A percentile compares a stretch with the other conserved stretches of the same genome.
Conservation (phyloP, 768 basidiomycete species). For the Pulveroboletus frians region DNA sequence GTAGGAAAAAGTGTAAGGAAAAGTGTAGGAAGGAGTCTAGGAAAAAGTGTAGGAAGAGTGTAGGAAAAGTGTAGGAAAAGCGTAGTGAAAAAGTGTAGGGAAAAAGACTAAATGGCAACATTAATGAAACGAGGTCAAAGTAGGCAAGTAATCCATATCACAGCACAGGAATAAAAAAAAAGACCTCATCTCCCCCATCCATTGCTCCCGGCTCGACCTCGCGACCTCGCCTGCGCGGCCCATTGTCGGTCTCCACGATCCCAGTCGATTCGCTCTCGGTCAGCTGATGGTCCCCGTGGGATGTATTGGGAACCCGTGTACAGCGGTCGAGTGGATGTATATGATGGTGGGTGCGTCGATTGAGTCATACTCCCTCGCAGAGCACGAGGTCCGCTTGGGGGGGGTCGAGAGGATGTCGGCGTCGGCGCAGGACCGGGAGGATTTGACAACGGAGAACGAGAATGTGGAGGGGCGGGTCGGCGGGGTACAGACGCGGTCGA, state of each 20-base stretch:
- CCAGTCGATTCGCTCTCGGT: constrained; percentile 44
- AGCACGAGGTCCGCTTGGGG: constrained; percentile 39
- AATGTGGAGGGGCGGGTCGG: constrained; percentile 28
- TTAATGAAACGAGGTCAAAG: neutral
- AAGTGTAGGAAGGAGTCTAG: too few relatives aligned
- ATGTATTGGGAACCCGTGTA: constrained; percentile 32
- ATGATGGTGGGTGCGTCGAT: constrained; percentile 18
- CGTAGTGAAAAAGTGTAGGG: neutral
- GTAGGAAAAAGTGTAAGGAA: too few relatives aligned
- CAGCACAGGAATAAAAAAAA: constrained; percentile 11
- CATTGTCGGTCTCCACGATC: constrained; percentile 40
- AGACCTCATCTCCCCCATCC: constrained; percentile 31
- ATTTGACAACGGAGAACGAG: constrained; percentile 28
- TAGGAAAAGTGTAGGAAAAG: too few relatives aligned
- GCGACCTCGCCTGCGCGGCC: constrained; percentile 22
- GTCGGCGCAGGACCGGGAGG: constrained; percentile 12
- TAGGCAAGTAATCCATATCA: constrained; percentile 6
- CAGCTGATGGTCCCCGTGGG: constrained; percentile 49
- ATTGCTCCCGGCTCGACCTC: constrained; percentile 33
- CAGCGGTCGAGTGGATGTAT: constrained; percentile 17
- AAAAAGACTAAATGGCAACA: neutral
- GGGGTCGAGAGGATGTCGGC: constrained; percentile 29
- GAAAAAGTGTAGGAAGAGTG: too few relatives aligned
- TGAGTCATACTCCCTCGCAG: constrained; percentile 29
- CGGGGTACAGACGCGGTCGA: constrained; percentile 23